Evolutionary conservation across 768 basidiomycete species (phyloP), one percentile per base, ranked within the genome.

Genomic region (Mycena sanguinolenta): DNA sequence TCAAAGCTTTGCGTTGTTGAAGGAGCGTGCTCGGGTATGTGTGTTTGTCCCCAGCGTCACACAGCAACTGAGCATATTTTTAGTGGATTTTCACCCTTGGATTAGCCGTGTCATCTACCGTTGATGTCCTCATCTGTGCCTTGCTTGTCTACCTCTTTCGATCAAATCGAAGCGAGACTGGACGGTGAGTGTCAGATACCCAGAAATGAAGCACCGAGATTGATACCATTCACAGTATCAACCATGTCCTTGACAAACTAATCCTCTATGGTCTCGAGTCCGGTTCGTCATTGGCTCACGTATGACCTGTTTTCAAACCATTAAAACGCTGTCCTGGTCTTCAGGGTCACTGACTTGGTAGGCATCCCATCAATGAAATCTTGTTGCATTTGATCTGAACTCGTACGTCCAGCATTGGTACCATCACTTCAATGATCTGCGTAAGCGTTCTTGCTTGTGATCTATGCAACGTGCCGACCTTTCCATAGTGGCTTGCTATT

Each of bases 41-140:
- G 25, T 46, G 30, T 38, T 19, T 21, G 2, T n/a, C 10, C 25
- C 32, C 39, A 30, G 7, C 34, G 25, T 36, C 55, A 6, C 34
- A 25, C 19, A 23, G 13, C 14, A n/a, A 38, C n/a, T 55, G 38
- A 54, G 32, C 36, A 63, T 60, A 8, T n/a, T 19, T 57, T 19
- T 57, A 86, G 84, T 86, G 85, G 84, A 69, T 85, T 12, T 85
- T 86, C 55, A 84, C 85, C 13, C 76, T 82, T 13, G 84, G 84
- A 21, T 76, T 85, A 13, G 79, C 83, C 2, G 75, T 85, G 42
- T 85, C 84, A 4, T 82, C 82, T 21, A 73, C 75, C n/a, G 77
- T 83, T 3, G 85, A 85, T 63, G 70, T 85, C 27, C 58, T 85
- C 36, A 79, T 85, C 57, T 80, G 84, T 4, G 71, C 71, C 8